Evolutionary conservation across 1,284 basidiomycete species (phyloP).

Genomic region (Somion occarium): DNA sequence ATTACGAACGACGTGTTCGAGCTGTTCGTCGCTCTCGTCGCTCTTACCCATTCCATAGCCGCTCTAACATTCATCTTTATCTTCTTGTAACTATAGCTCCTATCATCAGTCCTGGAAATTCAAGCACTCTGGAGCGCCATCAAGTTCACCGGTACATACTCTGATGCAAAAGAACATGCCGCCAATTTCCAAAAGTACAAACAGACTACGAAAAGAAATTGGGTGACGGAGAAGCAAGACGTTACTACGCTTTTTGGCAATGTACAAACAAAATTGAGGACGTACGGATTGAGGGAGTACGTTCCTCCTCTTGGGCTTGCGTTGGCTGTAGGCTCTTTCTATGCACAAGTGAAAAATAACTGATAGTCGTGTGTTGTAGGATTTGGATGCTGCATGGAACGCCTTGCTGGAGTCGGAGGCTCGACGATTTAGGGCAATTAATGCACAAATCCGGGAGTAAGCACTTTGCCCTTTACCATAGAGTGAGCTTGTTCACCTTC

Average conservation of each 20-base stretch:
- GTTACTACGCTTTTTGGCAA: constrained; percentile 87
- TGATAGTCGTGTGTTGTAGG: constrained; percentile 31
- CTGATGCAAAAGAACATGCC: constrained; percentile 76
- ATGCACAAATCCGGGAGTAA: constrained; percentile 87
- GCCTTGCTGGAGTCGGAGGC: constrained; percentile 74
- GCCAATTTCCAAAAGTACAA: constrained; percentile 80
- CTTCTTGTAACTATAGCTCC: constrained; percentile 44
- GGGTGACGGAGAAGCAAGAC: constrained; percentile 90
- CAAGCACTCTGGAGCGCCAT: constrained; percentile 63
- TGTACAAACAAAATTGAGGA: constrained; percentile 91
- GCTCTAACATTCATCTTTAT: constrained; percentile 15
- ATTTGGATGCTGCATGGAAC: constrained; percentile 82
- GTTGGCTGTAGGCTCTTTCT: constrained; percentile 41
- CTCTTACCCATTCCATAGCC: background rate
- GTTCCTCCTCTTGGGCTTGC: constrained; percentile 71
- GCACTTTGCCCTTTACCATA: background rate
- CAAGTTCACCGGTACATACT: constrained; percentile 70
- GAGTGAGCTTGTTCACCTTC: background rate
- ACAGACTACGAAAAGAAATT: constrained; percentile 78
- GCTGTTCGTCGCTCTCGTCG: constrained; percentile 44
- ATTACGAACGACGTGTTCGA: constrained; percentile 88
- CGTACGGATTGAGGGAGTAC: constrained; percentile 84
- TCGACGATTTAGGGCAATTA: constrained; percentile 77
- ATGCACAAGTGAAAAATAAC: background rate
- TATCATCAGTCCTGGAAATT: constrained; percentile 57